Percentiles rank a stretch among this genome's conserved stretches.
Conservation (phyloP, 148 eudicot species). For the Drosera capensis region DNA sequence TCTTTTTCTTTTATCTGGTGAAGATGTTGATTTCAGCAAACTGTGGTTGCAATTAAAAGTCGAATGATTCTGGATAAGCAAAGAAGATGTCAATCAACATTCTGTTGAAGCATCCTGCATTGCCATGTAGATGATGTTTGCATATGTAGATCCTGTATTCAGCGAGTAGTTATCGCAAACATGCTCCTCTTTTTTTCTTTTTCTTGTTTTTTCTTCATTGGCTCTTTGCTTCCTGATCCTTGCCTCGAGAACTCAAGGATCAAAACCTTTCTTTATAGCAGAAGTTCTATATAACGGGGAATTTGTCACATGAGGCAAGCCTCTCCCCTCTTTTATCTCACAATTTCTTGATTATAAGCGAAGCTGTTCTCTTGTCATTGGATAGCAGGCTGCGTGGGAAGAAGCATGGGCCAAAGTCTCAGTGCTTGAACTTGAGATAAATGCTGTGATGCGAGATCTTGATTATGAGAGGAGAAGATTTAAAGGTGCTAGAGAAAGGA, state of each 20-base stretch:
- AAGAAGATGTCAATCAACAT: no score
- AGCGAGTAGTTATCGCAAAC: no score
- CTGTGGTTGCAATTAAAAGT: no score
- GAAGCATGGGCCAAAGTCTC: slow-evolving; percentile 99
- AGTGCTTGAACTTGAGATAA: slow-evolving; percentile 82
- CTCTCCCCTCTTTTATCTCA: neutral
- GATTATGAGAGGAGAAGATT: slow-evolving; percentile 78
- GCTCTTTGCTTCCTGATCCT: no score
- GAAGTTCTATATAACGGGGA: neutral
- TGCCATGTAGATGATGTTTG: no score
- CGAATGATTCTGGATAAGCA: no score
- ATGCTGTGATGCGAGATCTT: slow-evolving; percentile 84
- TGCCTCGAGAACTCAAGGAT: no score
- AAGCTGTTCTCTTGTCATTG: slow-evolving; percentile 9
- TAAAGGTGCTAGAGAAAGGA: slow-evolving; percentile 78
- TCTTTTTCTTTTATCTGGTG: neutral
- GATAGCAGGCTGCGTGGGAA: slow-evolving; percentile 99
- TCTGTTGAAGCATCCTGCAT: no score
- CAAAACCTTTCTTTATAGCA: no score
- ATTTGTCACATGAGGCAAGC: neutral
- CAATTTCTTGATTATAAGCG: slow-evolving; percentile 14
- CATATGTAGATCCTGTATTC: no score
- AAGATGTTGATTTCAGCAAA: neutral
- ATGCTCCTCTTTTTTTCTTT: no score
- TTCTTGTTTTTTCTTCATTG: no score